Percentiles rank a stretch among this genome's conserved stretches.
Conservation (phyloP, 2,329 filamentous ascomycete genomes). For the Calcarisporium arbuscula region DNA sequence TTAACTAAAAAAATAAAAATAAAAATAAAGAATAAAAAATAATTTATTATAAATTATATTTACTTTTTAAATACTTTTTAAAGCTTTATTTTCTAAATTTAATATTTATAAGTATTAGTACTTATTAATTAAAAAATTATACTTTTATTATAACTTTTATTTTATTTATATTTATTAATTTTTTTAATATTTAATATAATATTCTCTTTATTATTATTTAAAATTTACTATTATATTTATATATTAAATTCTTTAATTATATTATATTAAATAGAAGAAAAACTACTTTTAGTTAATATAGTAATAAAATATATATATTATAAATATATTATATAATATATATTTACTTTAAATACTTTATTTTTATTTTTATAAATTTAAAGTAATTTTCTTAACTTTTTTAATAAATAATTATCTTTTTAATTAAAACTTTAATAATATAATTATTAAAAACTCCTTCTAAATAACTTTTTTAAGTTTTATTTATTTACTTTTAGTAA, state of each 20-base stretch:
- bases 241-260: slow-evolving; percentile 4
- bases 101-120: too few relatives aligned
- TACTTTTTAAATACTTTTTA: slow-evolving; percentile 2
- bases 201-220: slow-evolving; percentile 1
- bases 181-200: slow-evolving; percentile 1
- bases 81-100: too few relatives aligned
- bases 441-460: slow-evolving; percentile 4
- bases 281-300: too few relatives aligned
- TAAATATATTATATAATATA: too few relatives aligned
- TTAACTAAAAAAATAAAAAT: slow-evolving; percentile 3
- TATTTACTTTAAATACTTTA: neutral
- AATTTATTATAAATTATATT: slow-evolving; percentile 4
- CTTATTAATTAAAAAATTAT: slow-evolving; percentile 3
- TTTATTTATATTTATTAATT: too few relatives aligned
- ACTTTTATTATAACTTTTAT: neutral
- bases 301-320: too few relatives aligned
- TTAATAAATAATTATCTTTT: slow-evolving; percentile 4
- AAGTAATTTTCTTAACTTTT: slow-evolving; percentile 2
- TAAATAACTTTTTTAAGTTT: slow-evolving; percentile 2
- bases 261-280: slow-evolving; percentile 2
- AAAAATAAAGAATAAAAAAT: slow-evolving; percentile 1
- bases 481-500: too few relatives aligned
- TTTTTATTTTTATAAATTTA: neutral
- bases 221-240: slow-evolving; percentile 2
- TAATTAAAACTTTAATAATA: slow-evolving; percentile 5